Evolutionary conservation across 2,329 filamentous ascomycete species (phyloP), one percentile per base, ranked within the genome.

Genomic region (Aspergillus sp.): DNA sequence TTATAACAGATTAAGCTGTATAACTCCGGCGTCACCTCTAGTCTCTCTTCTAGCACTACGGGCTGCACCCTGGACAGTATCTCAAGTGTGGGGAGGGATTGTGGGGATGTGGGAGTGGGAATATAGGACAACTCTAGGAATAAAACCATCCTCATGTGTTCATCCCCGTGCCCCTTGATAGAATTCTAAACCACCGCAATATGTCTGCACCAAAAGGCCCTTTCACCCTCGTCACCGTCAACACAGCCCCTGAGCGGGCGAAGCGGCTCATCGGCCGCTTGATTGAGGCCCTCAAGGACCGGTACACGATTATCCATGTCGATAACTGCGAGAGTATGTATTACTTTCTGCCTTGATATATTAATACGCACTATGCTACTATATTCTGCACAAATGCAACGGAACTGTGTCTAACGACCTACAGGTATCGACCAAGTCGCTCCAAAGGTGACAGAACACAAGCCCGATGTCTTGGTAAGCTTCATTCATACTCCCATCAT

Each of bases 151-250:
- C 14, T 6, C 5, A 7, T 37, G 8, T 6, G 3, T 31, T 11
- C 27, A 31, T 24, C 15, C 3, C 11, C 12, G n/a, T 14, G 14
- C 15, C 12, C 33, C 8, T 43, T 17, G 11, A 41, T 50, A 19
- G 7, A 23, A 15, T 50, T 7, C 8, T 19, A n/a, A 23, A 23
- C 47, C 24, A 48, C 3, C 7, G 56, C 61, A 62, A 11, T 31
- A 72, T 70, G 67, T 64, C 68, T 60, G 62, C 70, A 56, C 76
- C 80, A 14, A 78, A 80, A 63, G 84, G 84, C 17, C 85, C 85
- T 3, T 89, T 81, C 74, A 82, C 78, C 64, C 80, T 90, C 12
- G 82, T 89, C 31, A 90, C 86, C 2, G 86, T 90, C 63, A 90
- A 89, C 74, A 88, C 82, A 1, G 85, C 82, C 2, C 86, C 87